Evolutionary conservation across 2,329 filamentous ascomycete species (phyloP), one percentile per base, ranked within the genome.

Genomic region (Cordyceps cicadae): DNA sequence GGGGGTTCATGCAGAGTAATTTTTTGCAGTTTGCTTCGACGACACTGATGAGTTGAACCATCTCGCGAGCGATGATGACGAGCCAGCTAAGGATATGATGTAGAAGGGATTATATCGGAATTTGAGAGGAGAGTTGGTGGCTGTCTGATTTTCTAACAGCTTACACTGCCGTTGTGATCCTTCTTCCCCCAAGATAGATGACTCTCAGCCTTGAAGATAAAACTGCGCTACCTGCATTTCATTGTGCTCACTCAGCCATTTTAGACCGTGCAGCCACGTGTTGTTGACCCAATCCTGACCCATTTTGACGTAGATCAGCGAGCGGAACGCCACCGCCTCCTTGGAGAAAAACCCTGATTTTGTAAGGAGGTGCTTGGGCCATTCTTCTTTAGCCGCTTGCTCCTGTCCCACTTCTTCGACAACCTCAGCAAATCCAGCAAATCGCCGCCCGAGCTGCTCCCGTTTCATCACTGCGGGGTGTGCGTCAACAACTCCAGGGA

Each of bases 251-350:
- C 56, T 43, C 56, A 52, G 34, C 56, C 48, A 59, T 19, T 59
- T 45, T 17, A 52, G 37, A 52, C 48, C 56, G 5, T 32, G 46
- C 21, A 59, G 11, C 48, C 46, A 59, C 15, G 9, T 5, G 2
- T 41, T 5, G 24, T 46, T 59, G 24, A 52, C 37, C 21, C 37
- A 52, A 26, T 53, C 26, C 39, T 59, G 48, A 0, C n/a, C 41
- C 32, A 26, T 41, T 46, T 46, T 52, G 37, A 51, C 26, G 8
- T 34, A n/a, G 21, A 59, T 45, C n/a, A 53, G 39, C n/a, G 56
- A 59, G 19, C 56, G 49, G n/a, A 46, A 59, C 37, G 56, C 49
- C 17, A 45, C 46, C 26, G 49, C 56, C n/a, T 59, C 39, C 39
- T 53, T 59, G 26, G 17, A 32, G 56, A 53, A 53, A 14, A 59